Evolutionary conservation across 495 filamentous ascomycete species (phyloP).

Genomic region (Penicillium dipodomyicola): DNA sequence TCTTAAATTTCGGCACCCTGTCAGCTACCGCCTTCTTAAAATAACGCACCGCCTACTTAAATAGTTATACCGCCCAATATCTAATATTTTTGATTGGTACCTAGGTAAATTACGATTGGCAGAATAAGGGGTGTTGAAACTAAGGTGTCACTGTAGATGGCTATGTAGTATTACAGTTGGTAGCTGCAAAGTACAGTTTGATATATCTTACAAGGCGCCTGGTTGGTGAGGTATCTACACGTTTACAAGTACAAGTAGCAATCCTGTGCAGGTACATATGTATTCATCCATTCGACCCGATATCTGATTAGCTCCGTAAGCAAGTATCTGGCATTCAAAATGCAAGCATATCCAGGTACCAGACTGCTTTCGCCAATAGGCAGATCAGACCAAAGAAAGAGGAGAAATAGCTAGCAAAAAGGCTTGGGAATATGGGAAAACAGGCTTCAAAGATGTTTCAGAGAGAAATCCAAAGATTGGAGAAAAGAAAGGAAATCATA

Average conservation of each 20-base stretch:
- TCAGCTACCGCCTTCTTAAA: too few relatives aligned
- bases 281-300: constrained; percentile 6
- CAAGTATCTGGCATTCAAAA: background rate
- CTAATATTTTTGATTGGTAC: too few relatives aligned
- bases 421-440: constrained; percentile 39
- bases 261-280: background rate
- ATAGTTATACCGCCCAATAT: too few relatives aligned
- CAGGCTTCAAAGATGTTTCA: constrained; percentile 18
- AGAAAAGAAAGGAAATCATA: background rate
- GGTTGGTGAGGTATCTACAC: background rate
- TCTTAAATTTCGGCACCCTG: too few relatives aligned
- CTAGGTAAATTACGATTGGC: too few relatives aligned
- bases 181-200: background rate
- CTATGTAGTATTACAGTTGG: too few relatives aligned
- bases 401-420: constrained; percentile 23
- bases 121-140: too few relatives aligned
- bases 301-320: background rate
- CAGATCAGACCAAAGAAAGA: background rate
- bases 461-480: constrained; percentile 6
- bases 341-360: background rate
- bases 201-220: background rate
- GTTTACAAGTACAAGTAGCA: background rate
- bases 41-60: too few relatives aligned
- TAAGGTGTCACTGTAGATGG: too few relatives aligned
- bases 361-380: background rate